Evolutionary conservation across 805 yeast genomes (phyloP).

Genomic region (Ogataea polymorpha): DNA sequence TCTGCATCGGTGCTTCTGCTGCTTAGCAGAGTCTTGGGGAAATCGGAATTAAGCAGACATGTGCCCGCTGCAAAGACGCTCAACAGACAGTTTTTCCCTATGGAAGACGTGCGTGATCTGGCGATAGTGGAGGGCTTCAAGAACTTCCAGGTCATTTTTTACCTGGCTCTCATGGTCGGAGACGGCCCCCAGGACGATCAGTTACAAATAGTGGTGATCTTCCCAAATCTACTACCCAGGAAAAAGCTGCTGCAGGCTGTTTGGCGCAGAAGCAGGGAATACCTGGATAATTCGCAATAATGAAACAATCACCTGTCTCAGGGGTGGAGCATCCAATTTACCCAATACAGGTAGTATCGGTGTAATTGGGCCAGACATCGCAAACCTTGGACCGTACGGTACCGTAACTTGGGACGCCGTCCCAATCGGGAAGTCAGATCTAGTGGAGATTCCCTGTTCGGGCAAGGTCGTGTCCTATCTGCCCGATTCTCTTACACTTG

Average conservation of each 20-base stretch:
- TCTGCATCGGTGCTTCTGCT: conserved; percentile 8
- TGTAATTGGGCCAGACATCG: neutral
- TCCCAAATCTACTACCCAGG: conserved; percentile 33
- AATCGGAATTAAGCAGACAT: conserved; percentile 2
- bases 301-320: neutral
- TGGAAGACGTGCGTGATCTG: conserved; percentile 55
- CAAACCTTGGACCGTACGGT: neutral
- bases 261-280: conserved; percentile 24
- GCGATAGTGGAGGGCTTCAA: conserved; percentile 75
- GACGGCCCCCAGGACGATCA: conserved; percentile 23
- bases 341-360: neutral
- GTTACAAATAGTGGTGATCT: conserved; percentile 27
- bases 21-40: conserved; percentile 3
- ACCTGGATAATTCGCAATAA: conserved; percentile 1
- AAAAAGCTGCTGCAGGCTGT: conserved; percentile 29
- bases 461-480: conserved; percentile 7
- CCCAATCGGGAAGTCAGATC: conserved; percentile 3
- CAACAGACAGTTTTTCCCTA: conserved; percentile 48
- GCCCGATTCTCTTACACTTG: neutral
- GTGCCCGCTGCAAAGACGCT: conserved; percentile 4
- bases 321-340: conserved; percentile 1
- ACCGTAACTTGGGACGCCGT: neutral
- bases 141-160: conserved; percentile 63
- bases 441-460: neutral
- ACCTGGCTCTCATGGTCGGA: conserved; percentile 56